Conservation (phyloP, 169 alveolate genomes). For the Theileria annulata region DNA sequence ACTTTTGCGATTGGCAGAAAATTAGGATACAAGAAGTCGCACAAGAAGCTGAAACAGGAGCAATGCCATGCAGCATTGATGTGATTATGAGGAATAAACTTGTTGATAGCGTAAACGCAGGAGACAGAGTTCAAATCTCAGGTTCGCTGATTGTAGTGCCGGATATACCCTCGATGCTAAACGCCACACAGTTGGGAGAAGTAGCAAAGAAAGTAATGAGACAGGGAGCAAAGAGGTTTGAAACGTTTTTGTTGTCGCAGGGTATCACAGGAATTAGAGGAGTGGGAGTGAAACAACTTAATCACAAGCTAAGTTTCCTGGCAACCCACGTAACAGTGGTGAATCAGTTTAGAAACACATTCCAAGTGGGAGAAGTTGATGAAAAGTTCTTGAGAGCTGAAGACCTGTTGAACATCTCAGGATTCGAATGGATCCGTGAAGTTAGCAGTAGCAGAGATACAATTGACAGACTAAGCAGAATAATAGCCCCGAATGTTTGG, state of each 20-base stretch:
- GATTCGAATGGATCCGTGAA: constrained; percentile 76
- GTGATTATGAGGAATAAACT: constrained; percentile 90
- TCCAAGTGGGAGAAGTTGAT: constrained; percentile 45
- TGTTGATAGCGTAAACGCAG: constrained; percentile 95
- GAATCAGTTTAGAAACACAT: constrained; percentile 53
- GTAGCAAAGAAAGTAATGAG: constrained; percentile 77
- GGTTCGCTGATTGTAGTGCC: constrained; percentile 95
- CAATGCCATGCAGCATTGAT: constrained; percentile 97
- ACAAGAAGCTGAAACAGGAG: constrained; percentile 93
- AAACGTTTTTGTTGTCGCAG: constrained; percentile 71
- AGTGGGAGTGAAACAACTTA: constrained; percentile 91
- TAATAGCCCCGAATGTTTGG: constrained; percentile 93
- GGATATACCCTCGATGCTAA: constrained; percentile 90
- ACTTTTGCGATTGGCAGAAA: constrained; percentile 94
- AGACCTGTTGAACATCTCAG: constrained; percentile 70
- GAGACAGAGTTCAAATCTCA: constrained; percentile 91
- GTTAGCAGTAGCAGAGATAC: constrained; percentile 77
- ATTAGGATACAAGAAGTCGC: constrained; percentile 93
- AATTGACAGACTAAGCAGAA: constrained; percentile 83
- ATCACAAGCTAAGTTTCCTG: constrained; percentile 89
- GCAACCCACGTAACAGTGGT: constrained; percentile 76
- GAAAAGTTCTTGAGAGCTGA: constrained; percentile 68
- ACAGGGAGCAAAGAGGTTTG: constrained; percentile 70
- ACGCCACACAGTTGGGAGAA: constrained; percentile 89
- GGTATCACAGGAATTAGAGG: constrained; percentile 93